phyloP scores from a whole-genome alignment of 768 basidiomycete genomes.

The Tulasnella sp. region DNA sequence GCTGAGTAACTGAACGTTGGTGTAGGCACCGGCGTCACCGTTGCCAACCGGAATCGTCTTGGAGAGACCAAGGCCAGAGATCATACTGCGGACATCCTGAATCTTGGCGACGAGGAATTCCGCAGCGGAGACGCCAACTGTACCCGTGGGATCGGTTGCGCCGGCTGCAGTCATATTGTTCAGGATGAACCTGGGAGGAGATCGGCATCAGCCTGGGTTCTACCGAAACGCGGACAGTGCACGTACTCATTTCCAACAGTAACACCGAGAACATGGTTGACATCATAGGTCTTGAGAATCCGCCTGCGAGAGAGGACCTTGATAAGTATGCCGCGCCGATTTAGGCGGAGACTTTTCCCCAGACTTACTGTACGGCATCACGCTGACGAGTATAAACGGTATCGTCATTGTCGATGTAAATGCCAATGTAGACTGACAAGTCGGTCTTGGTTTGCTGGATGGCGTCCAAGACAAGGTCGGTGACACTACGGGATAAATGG shows the following conservation, averaged over 20 bases:
- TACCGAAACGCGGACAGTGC: conserved; percentile 39
- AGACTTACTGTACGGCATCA: conserved; percentile 51
- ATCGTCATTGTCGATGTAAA: conserved; percentile 49
- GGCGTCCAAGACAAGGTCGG: conserved; percentile 58
- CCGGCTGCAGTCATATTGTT: conserved; percentile 43
- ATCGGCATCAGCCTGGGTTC: not conserved
- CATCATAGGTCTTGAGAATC: conserved; percentile 62
- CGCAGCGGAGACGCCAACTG: conserved; percentile 52
- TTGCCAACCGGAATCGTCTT: conserved; percentile 66
- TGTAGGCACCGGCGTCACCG: conserved; percentile 79
- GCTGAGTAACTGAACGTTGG: conserved; percentile 60
- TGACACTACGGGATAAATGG: conserved; percentile 33
- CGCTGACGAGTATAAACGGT: conserved; percentile 69
- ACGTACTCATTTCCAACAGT: conserved; percentile 91
- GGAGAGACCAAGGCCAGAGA: conserved; percentile 43
- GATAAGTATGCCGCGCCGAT: not conserved
- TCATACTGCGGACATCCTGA: conserved; percentile 37
- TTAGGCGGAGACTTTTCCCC: not conserved
- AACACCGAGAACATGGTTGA: conserved; percentile 64
- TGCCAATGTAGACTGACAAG: conserved; percentile 70
- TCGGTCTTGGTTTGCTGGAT: conserved; percentile 85
- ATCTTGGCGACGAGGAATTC: conserved; percentile 58
- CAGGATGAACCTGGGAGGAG: conserved; percentile 37
- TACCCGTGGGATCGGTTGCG: conserved; percentile 46
- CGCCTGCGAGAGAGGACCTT: not conserved